Percentiles rank a stretch among this genome's conserved stretches.
Conservation (phyloP, 495 filamentous ascomycete genomes). For the Apiosordaria backusii region DNA sequence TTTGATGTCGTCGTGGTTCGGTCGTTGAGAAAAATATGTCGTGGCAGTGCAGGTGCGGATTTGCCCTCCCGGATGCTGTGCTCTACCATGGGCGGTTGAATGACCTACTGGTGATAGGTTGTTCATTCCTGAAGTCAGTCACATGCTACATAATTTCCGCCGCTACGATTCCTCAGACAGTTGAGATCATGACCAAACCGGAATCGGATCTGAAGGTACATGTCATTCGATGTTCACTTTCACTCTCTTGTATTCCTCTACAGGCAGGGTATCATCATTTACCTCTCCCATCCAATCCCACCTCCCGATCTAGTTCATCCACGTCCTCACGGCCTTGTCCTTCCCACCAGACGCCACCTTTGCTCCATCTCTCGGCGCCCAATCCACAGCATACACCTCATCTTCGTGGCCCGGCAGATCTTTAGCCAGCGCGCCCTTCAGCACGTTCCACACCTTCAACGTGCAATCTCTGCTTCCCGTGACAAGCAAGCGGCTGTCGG, state of each 20-base stretch:
- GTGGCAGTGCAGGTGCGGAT: not conserved
- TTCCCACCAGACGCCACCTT: conserved; percentile 70
- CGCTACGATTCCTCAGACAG: too few species aligned
- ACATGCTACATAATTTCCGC: not conserved
- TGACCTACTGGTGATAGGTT: not conserved
- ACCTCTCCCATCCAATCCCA: not conserved
- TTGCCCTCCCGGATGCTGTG: not conserved
- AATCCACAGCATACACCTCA: conserved; percentile 72
- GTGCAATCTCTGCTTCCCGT: conserved; percentile 90
- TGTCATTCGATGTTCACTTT: too few species aligned
- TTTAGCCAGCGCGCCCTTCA: conserved; percentile 72
- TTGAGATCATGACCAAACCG: too few species aligned
- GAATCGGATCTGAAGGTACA: too few species aligned
- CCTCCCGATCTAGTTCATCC: conserved; percentile 56
- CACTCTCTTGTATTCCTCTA: not conserved
- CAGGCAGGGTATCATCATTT: not conserved
- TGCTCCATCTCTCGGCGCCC: conserved; percentile 39
- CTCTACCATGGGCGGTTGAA: not conserved
- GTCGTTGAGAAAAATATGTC: too few species aligned
- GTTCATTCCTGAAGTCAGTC: not conserved
- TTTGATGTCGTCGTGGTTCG: too few species aligned
- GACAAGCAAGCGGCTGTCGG: conserved; percentile 81
- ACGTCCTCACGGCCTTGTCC: conserved; percentile 85
- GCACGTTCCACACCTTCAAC: conserved; percentile 88
- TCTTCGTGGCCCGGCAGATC: conserved; percentile 94